phyloP scores from a whole-genome alignment of 345 rosid species.

The Brassica juncea region DNA sequence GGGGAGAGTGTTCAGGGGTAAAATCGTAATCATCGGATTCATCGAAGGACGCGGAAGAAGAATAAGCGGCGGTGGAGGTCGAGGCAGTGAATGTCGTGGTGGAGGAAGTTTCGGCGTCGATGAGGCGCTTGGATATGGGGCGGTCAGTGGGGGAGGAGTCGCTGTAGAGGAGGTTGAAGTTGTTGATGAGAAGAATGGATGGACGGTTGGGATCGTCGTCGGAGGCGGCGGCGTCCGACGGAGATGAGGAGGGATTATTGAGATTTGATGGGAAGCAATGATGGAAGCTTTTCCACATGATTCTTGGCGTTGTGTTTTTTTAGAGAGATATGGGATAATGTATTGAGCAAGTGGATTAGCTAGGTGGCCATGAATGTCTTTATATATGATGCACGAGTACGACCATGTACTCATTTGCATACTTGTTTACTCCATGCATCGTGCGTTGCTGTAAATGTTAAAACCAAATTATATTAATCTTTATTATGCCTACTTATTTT shows the following conservation, averaged over 20 bases:
- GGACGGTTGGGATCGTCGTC: slow-evolving; percentile 33
- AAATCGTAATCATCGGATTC: slow-evolving; percentile 11
- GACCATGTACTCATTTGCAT: not conserved
- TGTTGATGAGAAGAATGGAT: slow-evolving; percentile 29
- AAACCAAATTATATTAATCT: not conserved
- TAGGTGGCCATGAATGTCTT: slow-evolving; percentile 19
- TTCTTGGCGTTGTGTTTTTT: slow-evolving; percentile 27
- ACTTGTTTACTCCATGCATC: slow-evolving; percentile 7
- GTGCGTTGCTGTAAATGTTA: not conserved
- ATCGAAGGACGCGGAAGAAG: slow-evolving; percentile 17
- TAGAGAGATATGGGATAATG: slow-evolving; percentile 11
- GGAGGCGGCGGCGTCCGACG: slow-evolving; percentile 3
- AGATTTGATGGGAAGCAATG: slow-evolving; percentile 38
- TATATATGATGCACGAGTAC: not conserved
- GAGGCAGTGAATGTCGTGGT: slow-evolving; percentile 25
- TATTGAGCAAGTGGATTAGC: slow-evolving; percentile 21
- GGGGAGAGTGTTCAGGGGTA: slow-evolving; percentile 32
- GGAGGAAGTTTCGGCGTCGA: slow-evolving; percentile 21
- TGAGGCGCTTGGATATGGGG: slow-evolving; percentile 15
- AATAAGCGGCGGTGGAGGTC: slow-evolving; percentile 21
- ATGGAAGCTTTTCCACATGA: slow-evolving; percentile 37
- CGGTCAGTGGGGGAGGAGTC: not conserved
- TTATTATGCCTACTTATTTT: not conserved
- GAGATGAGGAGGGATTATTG: slow-evolving; percentile 8
- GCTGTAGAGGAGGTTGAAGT: slow-evolving; percentile 36